Conservation (phyloP, 768 basidiomycete genomes). For the Plicaturopsis crispa region DNA sequence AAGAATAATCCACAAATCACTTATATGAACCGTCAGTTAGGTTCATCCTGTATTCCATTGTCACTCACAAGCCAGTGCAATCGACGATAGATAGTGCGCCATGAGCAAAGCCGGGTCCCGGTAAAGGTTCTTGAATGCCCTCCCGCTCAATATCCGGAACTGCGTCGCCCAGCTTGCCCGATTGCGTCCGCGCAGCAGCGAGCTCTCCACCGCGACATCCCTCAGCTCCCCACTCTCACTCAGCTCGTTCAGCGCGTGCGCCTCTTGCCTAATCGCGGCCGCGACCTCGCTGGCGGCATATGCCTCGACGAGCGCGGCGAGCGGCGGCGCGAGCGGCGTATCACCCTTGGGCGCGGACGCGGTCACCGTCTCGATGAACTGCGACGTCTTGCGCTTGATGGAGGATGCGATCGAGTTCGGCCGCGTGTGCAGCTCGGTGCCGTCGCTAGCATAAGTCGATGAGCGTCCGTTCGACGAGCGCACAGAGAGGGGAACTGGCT, state of each 20-base stretch:
- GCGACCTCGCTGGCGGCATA: slow-evolving; percentile 67
- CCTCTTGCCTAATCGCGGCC: slow-evolving; percentile 52
- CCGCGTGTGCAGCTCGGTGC: slow-evolving; percentile 45
- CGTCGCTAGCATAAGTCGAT: slow-evolving; percentile 26
- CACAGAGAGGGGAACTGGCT: slow-evolving; percentile 26
- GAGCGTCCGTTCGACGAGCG: slow-evolving; percentile 25
- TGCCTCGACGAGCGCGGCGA: slow-evolving; percentile 65
- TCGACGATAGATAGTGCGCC: slow-evolving; percentile 83
- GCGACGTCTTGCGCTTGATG: slow-evolving; percentile 67
- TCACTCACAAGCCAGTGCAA: slow-evolving; percentile 69
- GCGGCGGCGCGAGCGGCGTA: slow-evolving; percentile 42
- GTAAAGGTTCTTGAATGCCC: slow-evolving; percentile 98
- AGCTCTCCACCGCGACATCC: slow-evolving; percentile 64
- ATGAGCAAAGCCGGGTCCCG: slow-evolving; percentile 87
- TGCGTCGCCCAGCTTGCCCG: slow-evolving; percentile 86
- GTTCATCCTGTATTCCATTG: no score
- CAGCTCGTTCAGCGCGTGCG: slow-evolving; percentile 25
- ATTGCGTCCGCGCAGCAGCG: slow-evolving; percentile 61
- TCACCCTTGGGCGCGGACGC: slow-evolving; percentile 23
- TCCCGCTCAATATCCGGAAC: slow-evolving; percentile 88
- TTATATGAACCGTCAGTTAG: no score
- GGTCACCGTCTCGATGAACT: slow-evolving; percentile 54
- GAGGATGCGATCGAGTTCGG: slow-evolving; percentile 34
- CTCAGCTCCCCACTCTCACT: slow-evolving; percentile 40
- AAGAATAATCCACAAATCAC: slow-evolving; percentile 93